Base-by-base conservation (phyloP, 106 monocot genomes). In the Acorus gramineus region DNA sequence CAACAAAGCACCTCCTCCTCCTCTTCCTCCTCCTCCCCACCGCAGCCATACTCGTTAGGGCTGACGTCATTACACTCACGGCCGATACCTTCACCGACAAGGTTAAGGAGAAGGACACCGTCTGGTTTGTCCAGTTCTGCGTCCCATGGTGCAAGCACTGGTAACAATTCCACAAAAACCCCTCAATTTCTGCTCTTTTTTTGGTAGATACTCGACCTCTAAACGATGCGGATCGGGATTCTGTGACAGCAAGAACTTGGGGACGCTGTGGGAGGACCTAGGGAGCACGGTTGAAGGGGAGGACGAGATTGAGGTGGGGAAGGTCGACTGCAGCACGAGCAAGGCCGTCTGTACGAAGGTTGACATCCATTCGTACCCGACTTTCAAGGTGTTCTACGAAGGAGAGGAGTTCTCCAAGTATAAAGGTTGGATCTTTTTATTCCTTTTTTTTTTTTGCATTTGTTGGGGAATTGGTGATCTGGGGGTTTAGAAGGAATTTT, bases 81-180 rank as follows among this genome's bases (percentile, higher is more conserved):
- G 78, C 73, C 3, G 87, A 98, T 5, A 88, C 91, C 46, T 98
- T 98, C 79, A 10, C 77, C 13, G 96, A 98, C 69, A 98, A 98
- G 85, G 91, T 92, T 4, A 98, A 98, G 79, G 88, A 98, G 77
- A 92, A 92, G 75, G 91, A 88, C 59, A 92, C 88, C 0, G 65
- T 89, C 6, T 98, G 98, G 98, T 92, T 98, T 74, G 92, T 98
- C 70, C 14, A 85, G 56, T 92, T 98, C 58, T 98, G 98, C 64
- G 98, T 98, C 58, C 98, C 98, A 3, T 98, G 91, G 98, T 98
- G 98, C 78, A 98, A 92, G 76, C 68, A 92, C 63, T 98, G 98
- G 98, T 88, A 75, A 79, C 46, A 69, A 14, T 53, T 68, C 11
- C 6, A 63, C 28, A 14, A 6, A 46, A 46, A 58, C 54, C 2